Percentiles rank a stretch among this genome's conserved stretches.
phyloP scores from a whole-genome alignment of 2,329 filamentous ascomycete genomes.

The Helotiales sp. region DNA sequence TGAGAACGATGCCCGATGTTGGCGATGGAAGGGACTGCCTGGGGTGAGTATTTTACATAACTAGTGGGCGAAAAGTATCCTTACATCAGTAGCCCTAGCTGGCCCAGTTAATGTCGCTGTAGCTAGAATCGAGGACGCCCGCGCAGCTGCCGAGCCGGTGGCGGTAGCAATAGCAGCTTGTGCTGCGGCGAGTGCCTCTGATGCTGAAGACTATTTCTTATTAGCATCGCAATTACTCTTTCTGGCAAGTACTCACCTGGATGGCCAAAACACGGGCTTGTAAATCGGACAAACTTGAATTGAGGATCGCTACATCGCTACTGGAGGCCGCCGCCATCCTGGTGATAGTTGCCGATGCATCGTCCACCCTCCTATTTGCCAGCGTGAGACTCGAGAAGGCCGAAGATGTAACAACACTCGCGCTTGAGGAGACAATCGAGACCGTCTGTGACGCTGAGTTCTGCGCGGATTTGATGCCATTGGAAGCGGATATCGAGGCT shows the following conservation, averaged over 20 bases:
- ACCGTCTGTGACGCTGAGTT: constrained; percentile 14
- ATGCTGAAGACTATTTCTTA: constrained; percentile 15
- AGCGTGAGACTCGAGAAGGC: constrained; percentile 16
- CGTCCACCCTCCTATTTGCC: constrained; percentile 13
- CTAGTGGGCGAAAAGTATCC: not conserved
- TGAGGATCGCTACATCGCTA: constrained; percentile 20
- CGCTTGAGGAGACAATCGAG: constrained; percentile 7
- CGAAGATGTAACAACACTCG: constrained; percentile 17
- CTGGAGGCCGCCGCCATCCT: constrained; percentile 15
- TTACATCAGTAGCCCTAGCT: not conserved
- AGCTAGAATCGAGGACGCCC: constrained; percentile 17
- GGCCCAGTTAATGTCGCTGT: not conserved
- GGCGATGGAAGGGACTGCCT: not conserved
- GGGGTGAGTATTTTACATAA: not conserved
- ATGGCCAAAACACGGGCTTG: constrained; percentile 13
- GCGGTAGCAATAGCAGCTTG: constrained; percentile 17
- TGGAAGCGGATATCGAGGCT: constrained; percentile 17
- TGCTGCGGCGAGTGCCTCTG: constrained; percentile 16
- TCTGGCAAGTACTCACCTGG: constrained; percentile 7
- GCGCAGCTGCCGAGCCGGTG: constrained; percentile 16
- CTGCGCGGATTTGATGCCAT: constrained; percentile 18
- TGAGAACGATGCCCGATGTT: constrained; percentile 4
- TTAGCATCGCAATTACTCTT: not conserved
- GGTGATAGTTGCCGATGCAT: constrained; percentile 3
- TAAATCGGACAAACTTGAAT: constrained; percentile 15